A percentile compares a stretch with the other conserved stretches of the same genome.
Evolutionary conservation across 371 early-diverging fungal genomes (phyloP).

Genomic region (Mucor piriformis): DNA sequence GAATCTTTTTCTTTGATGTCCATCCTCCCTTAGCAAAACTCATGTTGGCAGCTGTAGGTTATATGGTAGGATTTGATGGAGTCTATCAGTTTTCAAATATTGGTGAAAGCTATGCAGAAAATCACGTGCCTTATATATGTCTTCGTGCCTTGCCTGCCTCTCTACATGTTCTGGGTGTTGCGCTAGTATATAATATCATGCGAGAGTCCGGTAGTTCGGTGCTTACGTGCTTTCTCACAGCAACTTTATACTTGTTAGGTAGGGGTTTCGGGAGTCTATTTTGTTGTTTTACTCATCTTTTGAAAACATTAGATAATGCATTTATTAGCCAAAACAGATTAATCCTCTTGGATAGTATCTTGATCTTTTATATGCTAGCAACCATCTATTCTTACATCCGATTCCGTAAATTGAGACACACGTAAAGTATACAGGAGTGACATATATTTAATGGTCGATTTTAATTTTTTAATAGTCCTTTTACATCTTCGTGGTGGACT

Average conservation of each 20-base stretch:
- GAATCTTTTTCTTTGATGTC: constrained; percentile 98
- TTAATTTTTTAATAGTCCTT: constrained; percentile 56
- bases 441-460: constrained; percentile 22
- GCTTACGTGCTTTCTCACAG: constrained; percentile 68
- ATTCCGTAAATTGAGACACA: constrained; percentile 66
- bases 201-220: constrained; percentile 72
- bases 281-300: background rate
- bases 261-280: constrained; percentile 16
- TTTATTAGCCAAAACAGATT: constrained; percentile 87
- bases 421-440: constrained; percentile 17
- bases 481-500: constrained; percentile 66
- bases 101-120: constrained; percentile 57
- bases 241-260: constrained; percentile 69
- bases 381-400: constrained; percentile 78
- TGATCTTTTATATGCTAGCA: constrained; percentile 81
- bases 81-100: constrained; percentile 88
- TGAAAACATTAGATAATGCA: constrained; percentile 69
- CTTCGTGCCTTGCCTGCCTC: constrained; percentile 84
- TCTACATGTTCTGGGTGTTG: constrained; percentile 72
- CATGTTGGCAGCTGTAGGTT: constrained; percentile 81
- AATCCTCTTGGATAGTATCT: constrained; percentile 87
- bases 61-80: constrained; percentile 83
- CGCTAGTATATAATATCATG: constrained; percentile 79
- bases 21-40: constrained; percentile 86
- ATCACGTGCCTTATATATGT: constrained; percentile 81